Percentiles rank a stretch among this genome's conserved stretches.
phyloP scores from a whole-genome alignment of 257 asterid species.

The Solanum virginianum region DNA sequence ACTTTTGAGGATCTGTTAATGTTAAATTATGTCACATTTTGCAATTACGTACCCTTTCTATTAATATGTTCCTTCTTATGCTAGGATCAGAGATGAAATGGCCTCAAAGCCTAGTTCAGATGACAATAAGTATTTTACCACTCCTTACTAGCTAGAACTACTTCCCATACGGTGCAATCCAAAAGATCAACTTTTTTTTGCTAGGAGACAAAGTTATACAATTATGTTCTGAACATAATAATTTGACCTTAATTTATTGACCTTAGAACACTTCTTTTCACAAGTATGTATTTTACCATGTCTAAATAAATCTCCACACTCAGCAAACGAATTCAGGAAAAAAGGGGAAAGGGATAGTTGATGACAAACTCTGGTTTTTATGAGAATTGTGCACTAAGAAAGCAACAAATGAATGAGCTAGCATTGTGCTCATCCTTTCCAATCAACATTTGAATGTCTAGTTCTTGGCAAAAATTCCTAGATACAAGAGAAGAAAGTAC shows the following conservation, averaged over 20 bases:
- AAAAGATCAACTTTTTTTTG: not conserved
- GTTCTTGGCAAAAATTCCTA: not conserved
- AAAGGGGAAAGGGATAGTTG: not conserved
- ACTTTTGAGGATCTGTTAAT: not conserved
- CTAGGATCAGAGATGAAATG: not conserved
- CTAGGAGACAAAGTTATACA: not conserved
- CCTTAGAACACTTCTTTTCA: not conserved
- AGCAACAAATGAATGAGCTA: not conserved
- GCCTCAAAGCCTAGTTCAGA: not conserved
- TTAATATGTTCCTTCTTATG: not conserved
- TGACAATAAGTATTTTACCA: not conserved
- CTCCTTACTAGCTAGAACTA: not conserved
- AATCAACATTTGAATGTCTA: not conserved
- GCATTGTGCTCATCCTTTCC: not conserved
- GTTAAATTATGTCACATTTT: not conserved
- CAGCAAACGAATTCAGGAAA: not conserved
- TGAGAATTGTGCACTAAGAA: not conserved
- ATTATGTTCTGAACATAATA: not conserved
- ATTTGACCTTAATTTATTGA: not conserved
- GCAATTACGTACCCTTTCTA: not conserved
- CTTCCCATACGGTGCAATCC: not conserved
- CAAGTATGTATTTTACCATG: not conserved
- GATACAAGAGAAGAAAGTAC: slow-evolving; percentile 18
- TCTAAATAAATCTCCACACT: not conserved
- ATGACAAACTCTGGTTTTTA: not conserved